Conservation (phyloP, 495 filamentous ascomycete species). For the Penicillium coprophilum region DNA sequence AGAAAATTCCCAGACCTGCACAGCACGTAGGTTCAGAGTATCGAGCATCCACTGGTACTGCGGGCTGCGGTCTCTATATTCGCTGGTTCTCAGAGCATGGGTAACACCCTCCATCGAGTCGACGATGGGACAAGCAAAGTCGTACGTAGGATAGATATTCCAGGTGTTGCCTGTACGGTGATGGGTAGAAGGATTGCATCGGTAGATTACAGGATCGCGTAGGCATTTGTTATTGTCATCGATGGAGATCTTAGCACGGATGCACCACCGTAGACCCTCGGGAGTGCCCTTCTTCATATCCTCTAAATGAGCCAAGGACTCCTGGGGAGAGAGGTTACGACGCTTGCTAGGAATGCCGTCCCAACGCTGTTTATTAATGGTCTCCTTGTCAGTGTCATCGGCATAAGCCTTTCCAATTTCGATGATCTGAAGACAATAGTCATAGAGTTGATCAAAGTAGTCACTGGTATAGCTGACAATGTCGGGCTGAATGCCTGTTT, state of each 20-base stretch:
- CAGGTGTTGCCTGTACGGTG: conserved; percentile 86
- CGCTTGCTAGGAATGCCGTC: conserved; percentile 71
- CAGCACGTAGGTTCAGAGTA: conserved; percentile 76
- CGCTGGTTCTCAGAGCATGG: conserved; percentile 90
- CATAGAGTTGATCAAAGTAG: too few relatives aligned
- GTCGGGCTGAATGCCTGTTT: too few relatives aligned
- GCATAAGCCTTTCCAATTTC: conserved; percentile 83
- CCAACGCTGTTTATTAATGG: conserved; percentile 77
- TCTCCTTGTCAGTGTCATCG: conserved; percentile 84
- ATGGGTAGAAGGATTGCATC: conserved; percentile 73
- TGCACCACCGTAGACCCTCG: conserved; percentile 76
- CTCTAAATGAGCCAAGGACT: conserved; percentile 76
- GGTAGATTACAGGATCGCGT: conserved; percentile 92
- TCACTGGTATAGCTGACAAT: too few relatives aligned
- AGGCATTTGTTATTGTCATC: conserved; percentile 82
- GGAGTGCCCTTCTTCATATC: conserved; percentile 82
- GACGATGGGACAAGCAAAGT: conserved; percentile 89
- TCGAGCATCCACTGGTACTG: conserved; percentile 97
- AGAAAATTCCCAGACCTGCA: conserved; percentile 96
- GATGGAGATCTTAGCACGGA: conserved; percentile 84
- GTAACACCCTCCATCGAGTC: conserved; percentile 91
- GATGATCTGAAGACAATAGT: conserved; percentile 64
- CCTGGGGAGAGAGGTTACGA: conserved; percentile 71
- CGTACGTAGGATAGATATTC: conserved; percentile 97
- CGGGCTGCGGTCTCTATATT: conserved; percentile 95